These are phyloP conservation scores for Xylaria digitata DNA, from an alignment of 2,329 filamentous ascomycete species.

Conservation along the genomic window DNA sequence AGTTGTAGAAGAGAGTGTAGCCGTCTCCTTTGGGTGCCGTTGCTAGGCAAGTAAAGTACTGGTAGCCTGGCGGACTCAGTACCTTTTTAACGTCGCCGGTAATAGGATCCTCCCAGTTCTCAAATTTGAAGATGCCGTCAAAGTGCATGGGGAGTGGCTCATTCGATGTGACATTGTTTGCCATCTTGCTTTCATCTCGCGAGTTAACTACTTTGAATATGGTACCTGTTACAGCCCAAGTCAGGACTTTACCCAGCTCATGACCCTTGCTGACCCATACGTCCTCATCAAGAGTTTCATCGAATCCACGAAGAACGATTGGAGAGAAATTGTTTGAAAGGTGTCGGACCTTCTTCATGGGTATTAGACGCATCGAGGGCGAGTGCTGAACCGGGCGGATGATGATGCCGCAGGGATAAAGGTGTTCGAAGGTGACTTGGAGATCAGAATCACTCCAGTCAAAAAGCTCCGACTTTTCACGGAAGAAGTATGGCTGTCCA, in stretches of 20 bases:
- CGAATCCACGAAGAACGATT: slow-evolving; percentile 22
- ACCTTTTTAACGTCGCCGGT: slow-evolving; percentile 19
- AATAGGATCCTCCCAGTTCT: neutral
- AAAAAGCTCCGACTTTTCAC: slow-evolving; percentile 24
- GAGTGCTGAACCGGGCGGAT: slow-evolving; percentile 16
- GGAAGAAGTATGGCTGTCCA: slow-evolving; percentile 21
- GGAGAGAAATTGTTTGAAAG: slow-evolving; percentile 28
- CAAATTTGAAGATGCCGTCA: slow-evolving; percentile 23
- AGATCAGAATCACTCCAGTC: slow-evolving; percentile 17
- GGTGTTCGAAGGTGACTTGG: slow-evolving; percentile 21
- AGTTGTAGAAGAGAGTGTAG: slow-evolving; percentile 28
- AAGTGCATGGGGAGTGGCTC: slow-evolving; percentile 24
- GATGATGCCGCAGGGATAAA: slow-evolving; percentile 24
- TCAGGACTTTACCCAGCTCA: slow-evolving; percentile 15
- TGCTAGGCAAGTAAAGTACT: slow-evolving; percentile 17
- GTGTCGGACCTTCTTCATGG: slow-evolving; percentile 22
- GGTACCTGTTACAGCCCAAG: slow-evolving; percentile 14
- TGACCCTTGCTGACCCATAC: slow-evolving; percentile 17
- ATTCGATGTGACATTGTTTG: slow-evolving; percentile 17
- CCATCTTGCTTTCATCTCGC: slow-evolving; percentile 14
- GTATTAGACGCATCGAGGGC: slow-evolving; percentile 22
- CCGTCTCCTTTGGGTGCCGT: slow-evolving; percentile 24
- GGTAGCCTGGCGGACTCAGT: slow-evolving; percentile 16
- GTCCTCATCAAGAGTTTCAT: slow-evolving; percentile 17
- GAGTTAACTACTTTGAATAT: slow-evolving; percentile 21